Base-by-base conservation (phyloP, 345 rosid species). In the Rhodamnia rubescens region DNA sequence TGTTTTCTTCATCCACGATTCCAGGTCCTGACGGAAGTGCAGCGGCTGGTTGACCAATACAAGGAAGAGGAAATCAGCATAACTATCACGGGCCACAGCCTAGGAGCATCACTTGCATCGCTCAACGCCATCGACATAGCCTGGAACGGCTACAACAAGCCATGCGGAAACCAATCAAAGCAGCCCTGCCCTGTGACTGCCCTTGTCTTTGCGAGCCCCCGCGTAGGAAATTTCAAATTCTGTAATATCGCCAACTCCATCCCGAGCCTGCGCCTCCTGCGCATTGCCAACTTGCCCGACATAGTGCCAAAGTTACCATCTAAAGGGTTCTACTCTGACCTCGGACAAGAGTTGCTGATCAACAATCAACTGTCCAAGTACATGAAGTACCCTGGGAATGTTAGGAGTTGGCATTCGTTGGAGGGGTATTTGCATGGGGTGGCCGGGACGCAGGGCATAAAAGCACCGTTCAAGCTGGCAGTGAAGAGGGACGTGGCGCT, bases 11-110 rank as follows among this genome's bases (percentile, higher is more conserved):
- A 78, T 84, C 56, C 81, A 49, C 82, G 84, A 57, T 85, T 69
- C 84, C 51, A 92, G 98, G 94, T 92, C 58, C 87, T 87, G 12
- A 86, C 16, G 11, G 97, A 93, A 88, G 89, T 93, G 81, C 83
- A 86, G 83, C 87, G 90, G 84, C 89, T 95, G 59, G 84, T 95
- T 40, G 88, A 92, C 29, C 20, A 82, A 56, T 92, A 83, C 89
- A 88, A 90, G 90, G 85, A 92, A 4, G 98, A 94, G 83, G 97
- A 92, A 84, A 82, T 91, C 74, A 93, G 94, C 91, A 92, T 92
- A 75, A 94, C 95, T 1, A 49, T 90, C 82, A 86, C 92, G 0
- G 95, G 97, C 12, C 96, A 92, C 86, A 95, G 95, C 91, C 85
- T 94, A 59, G 96, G 96, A 3, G 95, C 89, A 18, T 90, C 95